A percentile compares a stretch with the other conserved stretches of the same genome.
Evolutionary conservation across 768 basidiomycete species (phyloP).

Genomic region (Tulasnella sp.): DNA sequence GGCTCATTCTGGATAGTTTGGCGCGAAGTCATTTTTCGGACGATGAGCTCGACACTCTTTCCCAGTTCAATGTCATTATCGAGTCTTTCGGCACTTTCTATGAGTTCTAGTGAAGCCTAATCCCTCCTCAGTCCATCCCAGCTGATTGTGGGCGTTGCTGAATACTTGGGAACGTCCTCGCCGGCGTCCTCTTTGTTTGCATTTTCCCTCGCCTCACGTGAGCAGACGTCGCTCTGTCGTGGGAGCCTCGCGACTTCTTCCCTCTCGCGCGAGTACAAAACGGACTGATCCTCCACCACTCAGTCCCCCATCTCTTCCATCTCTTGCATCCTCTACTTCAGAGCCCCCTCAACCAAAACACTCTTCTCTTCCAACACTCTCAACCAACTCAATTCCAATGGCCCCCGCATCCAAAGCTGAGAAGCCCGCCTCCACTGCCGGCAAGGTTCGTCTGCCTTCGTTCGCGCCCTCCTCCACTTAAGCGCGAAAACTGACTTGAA

Average conservation of each 20-base stretch:
- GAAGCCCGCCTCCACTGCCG: slow-evolving; percentile 79
- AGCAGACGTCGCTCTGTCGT: slow-evolving; percentile 4
- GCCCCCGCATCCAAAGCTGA: slow-evolving; percentile 31
- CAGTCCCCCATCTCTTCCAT: neutral
- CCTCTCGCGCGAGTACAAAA: slow-evolving; percentile 16
- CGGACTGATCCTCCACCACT: slow-evolving; percentile 1
- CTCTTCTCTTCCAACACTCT: neutral
- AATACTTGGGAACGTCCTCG: neutral
- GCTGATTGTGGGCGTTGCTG: no score
- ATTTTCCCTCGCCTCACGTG: slow-evolving; percentile 14
- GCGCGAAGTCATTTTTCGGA: no score
- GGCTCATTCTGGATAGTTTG: no score
- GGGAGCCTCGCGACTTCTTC: neutral
- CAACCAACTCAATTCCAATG: slow-evolving; percentile 26
- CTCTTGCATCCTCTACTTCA: neutral
- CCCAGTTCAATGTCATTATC: no score
- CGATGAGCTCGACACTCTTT: no score
- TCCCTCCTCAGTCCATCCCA: no score
- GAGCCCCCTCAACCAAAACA: slow-evolving; percentile 11
- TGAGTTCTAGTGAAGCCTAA: no score
- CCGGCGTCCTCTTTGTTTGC: neutral
- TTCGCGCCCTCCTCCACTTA: neutral
- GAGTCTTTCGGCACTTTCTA: no score
- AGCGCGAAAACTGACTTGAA: neutral
- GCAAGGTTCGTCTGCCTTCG: slow-evolving; percentile 46